Evolutionary conservation across 257 asterid species (phyloP), one percentile per base, ranked within the genome.

Genomic region (Solanum tarapatanum): DNA sequence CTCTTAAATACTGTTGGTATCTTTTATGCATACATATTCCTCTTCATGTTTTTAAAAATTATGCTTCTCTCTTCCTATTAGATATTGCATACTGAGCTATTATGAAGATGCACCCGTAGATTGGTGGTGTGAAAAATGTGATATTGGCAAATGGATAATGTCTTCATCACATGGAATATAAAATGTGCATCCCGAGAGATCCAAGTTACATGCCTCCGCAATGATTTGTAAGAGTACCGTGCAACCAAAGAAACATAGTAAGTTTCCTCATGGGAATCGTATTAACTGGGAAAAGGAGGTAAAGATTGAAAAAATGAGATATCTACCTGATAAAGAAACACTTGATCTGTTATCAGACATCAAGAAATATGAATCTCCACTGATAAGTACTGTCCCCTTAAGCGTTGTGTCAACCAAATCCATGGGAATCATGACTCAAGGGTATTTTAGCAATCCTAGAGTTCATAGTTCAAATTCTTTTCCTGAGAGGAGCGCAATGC

Each of bases 111-210:
- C 30, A 7, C 75, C 87, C 23, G 51, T 70, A 11, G 89, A 85
- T 55, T 95, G 98, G 97, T 48, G 11, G 13, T 95, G 98, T 86
- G 90, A 90, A 58, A 92, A 88, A 58, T 95, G 96, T 48, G 87
- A 76, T 51, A 70, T 33, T 11, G 72, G 66, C 62, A 70, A 85
- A 62, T 79, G 79, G 68, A 32, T 66, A 55, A 58, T 62, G 83
- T 87, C 89, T 28, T 39, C 87, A 55, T 75, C 90, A 66, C 88
- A 60, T 89, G 84, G 32, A 73, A 69, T 21, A 17, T 83, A 3
- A 11, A 90, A 58, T 35, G 88, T 79, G 41, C 23, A 83, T 83
- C 83, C 84, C 24, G 23, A 55, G 64, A 3, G 64, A 55, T 51
- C 9, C 21, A 48, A 48, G 21, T 48, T 48, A 48, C 23, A 51